phyloP scores from a whole-genome alignment of 2,329 filamentous ascomycete species.

The Penicillium sp. region DNA sequence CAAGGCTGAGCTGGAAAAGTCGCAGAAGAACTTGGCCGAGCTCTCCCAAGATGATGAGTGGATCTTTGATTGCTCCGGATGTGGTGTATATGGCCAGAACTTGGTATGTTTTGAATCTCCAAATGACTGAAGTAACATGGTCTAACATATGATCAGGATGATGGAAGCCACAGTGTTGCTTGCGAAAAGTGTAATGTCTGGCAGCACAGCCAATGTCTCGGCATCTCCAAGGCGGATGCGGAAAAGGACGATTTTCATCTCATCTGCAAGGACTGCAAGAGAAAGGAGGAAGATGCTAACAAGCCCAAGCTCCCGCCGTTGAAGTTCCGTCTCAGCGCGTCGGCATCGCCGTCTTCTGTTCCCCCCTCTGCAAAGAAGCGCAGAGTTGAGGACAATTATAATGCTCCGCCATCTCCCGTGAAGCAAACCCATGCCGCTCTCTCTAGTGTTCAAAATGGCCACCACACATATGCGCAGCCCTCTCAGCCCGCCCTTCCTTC shows the following conservation, averaged over 20 bases:
- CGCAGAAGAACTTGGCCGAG: conserved; percentile 70
- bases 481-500: conserved; percentile 12
- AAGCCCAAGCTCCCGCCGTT: conserved; percentile 62
- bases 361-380: conserved; percentile 20
- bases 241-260: conserved; percentile 86
- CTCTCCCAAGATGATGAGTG: conserved; percentile 78
- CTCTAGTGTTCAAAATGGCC: conserved; percentile 22
- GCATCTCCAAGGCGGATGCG: conserved; percentile 73
- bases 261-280: conserved; percentile 74
- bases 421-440: conserved; percentile 22
- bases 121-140: background rate
- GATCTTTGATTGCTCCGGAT: conserved; percentile 89
- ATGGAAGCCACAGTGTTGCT: conserved; percentile 88
- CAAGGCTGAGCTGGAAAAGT: conserved; percentile 78
- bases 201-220: conserved; percentile 93
- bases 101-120: conserved; percentile 44
- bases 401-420: conserved; percentile 22
- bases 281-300: conserved; percentile 61
- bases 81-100: conserved; percentile 84
- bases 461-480: conserved; percentile 15
- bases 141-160: conserved; percentile 57
- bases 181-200: conserved; percentile 94
- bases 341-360: conserved; percentile 45
- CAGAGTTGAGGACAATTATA: conserved; percentile 17
- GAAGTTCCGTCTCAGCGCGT: conserved; percentile 56